Conservation (phyloP, 2,329 filamentous ascomycete genomes). For the Botryotinia narcissicola region DNA sequence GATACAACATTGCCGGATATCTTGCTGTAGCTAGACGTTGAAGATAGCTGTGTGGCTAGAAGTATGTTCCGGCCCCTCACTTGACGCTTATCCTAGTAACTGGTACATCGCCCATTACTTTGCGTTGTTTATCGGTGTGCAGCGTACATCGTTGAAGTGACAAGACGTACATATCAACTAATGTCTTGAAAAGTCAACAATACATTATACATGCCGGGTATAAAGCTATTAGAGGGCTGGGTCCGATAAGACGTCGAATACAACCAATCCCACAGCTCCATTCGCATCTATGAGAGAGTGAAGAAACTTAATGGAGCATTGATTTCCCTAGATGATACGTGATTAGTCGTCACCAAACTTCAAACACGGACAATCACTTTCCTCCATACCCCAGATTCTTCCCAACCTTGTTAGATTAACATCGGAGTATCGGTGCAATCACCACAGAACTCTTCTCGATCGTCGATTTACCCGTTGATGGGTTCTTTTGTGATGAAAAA, state of each 20-base stretch:
- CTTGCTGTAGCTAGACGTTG: neutral
- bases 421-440: neutral
- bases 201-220: neutral
- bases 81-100: neutral
- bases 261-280: neutral
- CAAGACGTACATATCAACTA: neutral
- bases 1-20: constrained; percentile 4
- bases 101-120: neutral
- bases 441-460: constrained; percentile 3
- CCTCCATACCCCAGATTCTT: constrained; percentile 3
- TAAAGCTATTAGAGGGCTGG: neutral
- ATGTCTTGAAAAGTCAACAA: neutral
- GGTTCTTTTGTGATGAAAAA: constrained; percentile 8
- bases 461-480: neutral
- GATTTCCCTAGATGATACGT: neutral
- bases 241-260: neutral
- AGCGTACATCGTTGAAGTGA: constrained; percentile 10
- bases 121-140: neutral
- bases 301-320: neutral
- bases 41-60: neutral
- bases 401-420: neutral
- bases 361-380: neutral
- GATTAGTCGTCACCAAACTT: neutral
- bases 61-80: neutral
- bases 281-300: neutral